Conservation (phyloP, 148 eudicot genomes). For the Persicaria tinctoria region DNA sequence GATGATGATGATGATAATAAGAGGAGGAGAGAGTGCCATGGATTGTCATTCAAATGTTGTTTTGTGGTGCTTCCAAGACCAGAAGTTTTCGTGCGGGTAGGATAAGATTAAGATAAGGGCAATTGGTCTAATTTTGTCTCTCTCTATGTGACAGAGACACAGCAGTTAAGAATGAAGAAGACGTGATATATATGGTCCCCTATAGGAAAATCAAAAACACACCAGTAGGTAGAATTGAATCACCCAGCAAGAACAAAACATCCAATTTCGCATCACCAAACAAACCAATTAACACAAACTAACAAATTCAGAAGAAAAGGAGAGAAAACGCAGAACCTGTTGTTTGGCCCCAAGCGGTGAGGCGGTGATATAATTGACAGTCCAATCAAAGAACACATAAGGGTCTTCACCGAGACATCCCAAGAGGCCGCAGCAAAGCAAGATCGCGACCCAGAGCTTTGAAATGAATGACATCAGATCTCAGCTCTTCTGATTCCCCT, state of each 20-base stretch:
- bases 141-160: conserved; percentile 5
- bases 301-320: too few species aligned
- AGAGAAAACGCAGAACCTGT: too few species aligned
- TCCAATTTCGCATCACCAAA: too few species aligned
- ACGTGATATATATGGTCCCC: conserved; percentile 8
- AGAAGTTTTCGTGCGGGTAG: conserved; percentile 19
- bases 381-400: too few species aligned
- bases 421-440: neutral
- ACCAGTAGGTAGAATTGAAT: too few species aligned
- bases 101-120: neutral
- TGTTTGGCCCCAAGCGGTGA: too few species aligned
- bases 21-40: conserved; percentile 53
- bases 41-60: conserved; percentile 15
- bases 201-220: neutral
- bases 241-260: too few species aligned
- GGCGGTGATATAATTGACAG: too few species aligned
- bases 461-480: conserved; percentile 4
- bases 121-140: neutral
- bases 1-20: conserved; percentile 1
- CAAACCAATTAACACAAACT: too few species aligned
- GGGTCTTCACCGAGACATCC: conserved; percentile 45
- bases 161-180: neutral
- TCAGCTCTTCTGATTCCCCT: neutral
- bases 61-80: conserved; percentile 43
- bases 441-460: neutral